A percentile compares a stretch with the other conserved stretches of the same genome.
Evolutionary conservation across 1,284 basidiomycete species (phyloP).

Genomic region (Microbotryum scabiosae): DNA sequence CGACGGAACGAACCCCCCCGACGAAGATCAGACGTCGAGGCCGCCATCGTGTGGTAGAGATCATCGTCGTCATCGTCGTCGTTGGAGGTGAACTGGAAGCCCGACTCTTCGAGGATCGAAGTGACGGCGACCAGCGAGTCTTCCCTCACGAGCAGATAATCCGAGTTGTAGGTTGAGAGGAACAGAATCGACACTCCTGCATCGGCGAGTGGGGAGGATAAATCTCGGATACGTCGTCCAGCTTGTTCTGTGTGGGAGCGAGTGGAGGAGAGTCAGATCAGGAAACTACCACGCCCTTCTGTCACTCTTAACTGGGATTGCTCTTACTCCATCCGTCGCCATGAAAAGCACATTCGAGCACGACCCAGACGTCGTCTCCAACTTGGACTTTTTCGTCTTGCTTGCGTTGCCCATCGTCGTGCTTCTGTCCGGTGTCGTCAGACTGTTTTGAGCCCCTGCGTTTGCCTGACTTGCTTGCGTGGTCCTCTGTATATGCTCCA

Average conservation of each 20-base stretch:
- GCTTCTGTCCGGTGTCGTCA: not conserved
- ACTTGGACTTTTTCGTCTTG: conserved; percentile 7
- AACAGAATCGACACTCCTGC: conserved; percentile 31
- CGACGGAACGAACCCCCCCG: not conserved
- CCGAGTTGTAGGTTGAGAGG: conserved; percentile 27
- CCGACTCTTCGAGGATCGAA: conserved; percentile 3
- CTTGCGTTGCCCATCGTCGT: not conserved
- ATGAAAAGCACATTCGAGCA: conserved; percentile 29
- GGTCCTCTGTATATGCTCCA: not conserved
- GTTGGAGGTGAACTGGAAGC: conserved; percentile 11
- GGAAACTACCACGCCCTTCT: not conserved
- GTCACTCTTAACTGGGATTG: not conserved
- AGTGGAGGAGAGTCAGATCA: not conserved
- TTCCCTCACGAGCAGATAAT: conserved; percentile 24
- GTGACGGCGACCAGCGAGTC: not conserved
- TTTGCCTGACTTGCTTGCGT: not conserved
- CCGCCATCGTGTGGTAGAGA: too few species aligned
- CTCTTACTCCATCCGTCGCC: conserved; percentile 22
- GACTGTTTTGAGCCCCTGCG: not conserved
- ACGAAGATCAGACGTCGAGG: not conserved
- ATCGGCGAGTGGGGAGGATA: conserved; percentile 30
- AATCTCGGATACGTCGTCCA: conserved; percentile 25
- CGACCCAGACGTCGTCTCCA: conserved; percentile 24
- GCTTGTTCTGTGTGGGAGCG: conserved; percentile 10
- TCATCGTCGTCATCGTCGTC: conserved; percentile 8